Percentiles rank a stretch among this genome's conserved stretches.
phyloP scores from a whole-genome alignment of 495 filamentous ascomycete species.

The Jackrogersella minutella region DNA sequence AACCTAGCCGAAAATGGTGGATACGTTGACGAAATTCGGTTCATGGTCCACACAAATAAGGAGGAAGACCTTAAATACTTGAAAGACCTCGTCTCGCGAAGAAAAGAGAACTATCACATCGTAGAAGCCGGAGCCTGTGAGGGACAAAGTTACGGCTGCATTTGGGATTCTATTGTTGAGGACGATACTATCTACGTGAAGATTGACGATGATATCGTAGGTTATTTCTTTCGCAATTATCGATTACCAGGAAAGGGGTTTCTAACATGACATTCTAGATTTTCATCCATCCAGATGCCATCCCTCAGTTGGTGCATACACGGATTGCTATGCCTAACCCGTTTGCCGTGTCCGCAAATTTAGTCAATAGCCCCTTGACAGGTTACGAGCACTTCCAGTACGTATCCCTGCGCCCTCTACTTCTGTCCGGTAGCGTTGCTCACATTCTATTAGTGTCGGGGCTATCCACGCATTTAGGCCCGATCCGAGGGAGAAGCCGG shows the following conservation, averaged over 20 bases:
- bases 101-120: conserved; percentile 37
- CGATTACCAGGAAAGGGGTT: neutral
- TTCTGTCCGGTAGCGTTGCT: neutral
- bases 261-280: conserved; percentile 38
- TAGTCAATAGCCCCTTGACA: conserved; percentile 58
- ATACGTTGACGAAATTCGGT: conserved; percentile 62
- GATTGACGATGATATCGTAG: conserved; percentile 63
- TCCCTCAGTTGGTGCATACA: conserved; percentile 62
- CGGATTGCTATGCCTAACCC: conserved; percentile 57
- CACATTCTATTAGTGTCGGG: conserved; percentile 38
- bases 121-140: conserved; percentile 38
- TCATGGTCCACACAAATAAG: conserved; percentile 60
- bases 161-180: conserved; percentile 48
- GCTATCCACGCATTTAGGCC: conserved; percentile 57
- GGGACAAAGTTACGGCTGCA: conserved; percentile 43
- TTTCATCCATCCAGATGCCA: conserved; percentile 62
- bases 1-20: conserved; percentile 62
- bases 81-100: conserved; percentile 40
- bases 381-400: conserved; percentile 55
- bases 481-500: conserved; percentile 43
- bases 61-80: conserved; percentile 58
- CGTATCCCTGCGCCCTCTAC: neutral
- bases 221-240: neutral
- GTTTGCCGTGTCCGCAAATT: conserved; percentile 61
- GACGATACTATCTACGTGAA: conserved; percentile 59